Conservation (phyloP, 148 eudicot genomes). For the Vaccinium macrocarpon region DNA sequence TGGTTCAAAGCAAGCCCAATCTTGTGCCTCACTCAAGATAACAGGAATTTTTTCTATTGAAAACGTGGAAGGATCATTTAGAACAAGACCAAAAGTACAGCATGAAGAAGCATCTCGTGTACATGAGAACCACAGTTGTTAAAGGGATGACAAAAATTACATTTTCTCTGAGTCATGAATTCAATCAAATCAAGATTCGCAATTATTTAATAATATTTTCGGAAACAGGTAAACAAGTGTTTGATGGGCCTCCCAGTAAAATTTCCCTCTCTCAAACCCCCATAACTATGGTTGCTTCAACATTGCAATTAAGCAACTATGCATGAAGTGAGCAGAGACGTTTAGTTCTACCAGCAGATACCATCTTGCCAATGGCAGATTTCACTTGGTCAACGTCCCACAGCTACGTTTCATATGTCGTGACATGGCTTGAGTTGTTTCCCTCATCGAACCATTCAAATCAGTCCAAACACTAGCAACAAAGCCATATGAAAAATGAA, state of each 20-base stretch:
- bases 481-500: not conserved
- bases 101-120: not conserved
- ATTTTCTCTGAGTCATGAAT: not conserved
- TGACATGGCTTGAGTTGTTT: not conserved
- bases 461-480: not conserved
- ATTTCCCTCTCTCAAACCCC: not conserved
- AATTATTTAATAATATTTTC: not conserved
- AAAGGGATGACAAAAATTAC: not conserved
- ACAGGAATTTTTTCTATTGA: not conserved
- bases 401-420: not conserved
- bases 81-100: not conserved
- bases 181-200: not conserved
- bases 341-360: not conserved
- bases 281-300: not conserved
- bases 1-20: not conserved
- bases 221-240: not conserved
- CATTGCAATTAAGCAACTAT: not conserved
- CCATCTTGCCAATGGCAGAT: not conserved
- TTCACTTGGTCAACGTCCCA: not conserved
- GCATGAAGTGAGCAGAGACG: not conserved
- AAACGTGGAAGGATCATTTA: not conserved
- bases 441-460: not conserved
- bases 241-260: not conserved
- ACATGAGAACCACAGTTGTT: not conserved
- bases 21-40: not conserved